These are phyloP conservation scores for Biscogniauxia sp. DNA, from an alignment of 2,329 filamentous ascomycete genomes.

Conservation along the genomic window DNA sequence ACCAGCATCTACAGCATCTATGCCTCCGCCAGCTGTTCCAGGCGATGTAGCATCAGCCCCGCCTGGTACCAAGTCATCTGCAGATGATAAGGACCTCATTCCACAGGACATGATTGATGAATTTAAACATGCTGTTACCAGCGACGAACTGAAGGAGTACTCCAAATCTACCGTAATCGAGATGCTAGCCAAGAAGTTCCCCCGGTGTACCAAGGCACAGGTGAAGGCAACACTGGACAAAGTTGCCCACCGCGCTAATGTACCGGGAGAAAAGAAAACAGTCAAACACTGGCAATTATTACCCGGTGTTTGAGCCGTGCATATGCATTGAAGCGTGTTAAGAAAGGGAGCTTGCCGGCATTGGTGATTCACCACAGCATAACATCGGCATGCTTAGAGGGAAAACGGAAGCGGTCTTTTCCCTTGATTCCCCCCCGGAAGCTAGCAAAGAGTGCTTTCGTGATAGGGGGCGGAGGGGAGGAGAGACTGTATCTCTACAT, in stretches of 20 bases:
- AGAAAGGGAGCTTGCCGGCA: too few species aligned
- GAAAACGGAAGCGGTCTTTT: too few species aligned
- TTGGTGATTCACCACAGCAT: too few species aligned
- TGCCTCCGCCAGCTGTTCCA: conserved; percentile 23
- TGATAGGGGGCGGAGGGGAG: too few species aligned
- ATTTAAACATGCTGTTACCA: conserved; percentile 69
- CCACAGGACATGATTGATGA: conserved; percentile 58
- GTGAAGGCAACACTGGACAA: conserved; percentile 68
- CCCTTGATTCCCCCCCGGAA: too few species aligned
- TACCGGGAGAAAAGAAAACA: conserved; percentile 49
- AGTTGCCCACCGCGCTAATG: conserved; percentile 57
- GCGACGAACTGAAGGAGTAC: conserved; percentile 55
- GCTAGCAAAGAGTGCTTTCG: too few species aligned
- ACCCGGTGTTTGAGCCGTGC: conserved; percentile 3
- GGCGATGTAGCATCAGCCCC: conserved; percentile 11
- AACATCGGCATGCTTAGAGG: too few species aligned
- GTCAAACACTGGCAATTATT: conserved; percentile 48
- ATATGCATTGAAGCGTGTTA: too few species aligned
- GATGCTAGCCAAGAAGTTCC: conserved; percentile 71
- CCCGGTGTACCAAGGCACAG: conserved; percentile 65
- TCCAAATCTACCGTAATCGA: conserved; percentile 75
- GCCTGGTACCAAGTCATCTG: conserved; percentile 2
- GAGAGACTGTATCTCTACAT: too few species aligned
- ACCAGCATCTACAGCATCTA: conserved; percentile 13
- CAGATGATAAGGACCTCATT: conserved; percentile 41